These are phyloP conservation scores for Thermothelomyces thermophilus DNA, from an alignment of 2,329 filamentous ascomycete genomes.

Conservation along the genomic window DNA sequence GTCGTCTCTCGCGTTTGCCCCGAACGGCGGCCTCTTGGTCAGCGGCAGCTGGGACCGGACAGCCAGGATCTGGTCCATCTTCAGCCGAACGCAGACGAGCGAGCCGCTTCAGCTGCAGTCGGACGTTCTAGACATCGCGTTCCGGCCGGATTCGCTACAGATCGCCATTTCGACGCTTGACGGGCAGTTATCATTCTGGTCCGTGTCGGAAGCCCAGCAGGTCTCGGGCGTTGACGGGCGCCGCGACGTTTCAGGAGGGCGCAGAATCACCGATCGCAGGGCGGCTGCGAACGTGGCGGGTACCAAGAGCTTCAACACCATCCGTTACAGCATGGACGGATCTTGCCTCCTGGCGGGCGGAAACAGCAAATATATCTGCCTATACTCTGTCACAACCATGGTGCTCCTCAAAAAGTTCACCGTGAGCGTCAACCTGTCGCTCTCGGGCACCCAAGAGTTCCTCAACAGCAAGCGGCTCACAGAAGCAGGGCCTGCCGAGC, in stretches of 20 bases:
- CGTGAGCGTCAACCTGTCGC: slow-evolving; percentile 88
- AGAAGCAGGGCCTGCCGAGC: slow-evolving; percentile 75
- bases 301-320: slow-evolving; percentile 82
- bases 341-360: slow-evolving; percentile 84
- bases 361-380: slow-evolving; percentile 96
- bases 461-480: slow-evolving; percentile 88
- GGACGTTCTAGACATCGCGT: slow-evolving; percentile 78
- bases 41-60: slow-evolving; percentile 97
- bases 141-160: slow-evolving; percentile 85
- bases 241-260: slow-evolving; percentile 86
- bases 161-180: slow-evolving; percentile 88
- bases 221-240: slow-evolving; percentile 80
- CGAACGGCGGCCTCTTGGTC: slow-evolving; percentile 74
- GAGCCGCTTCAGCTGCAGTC: slow-evolving; percentile 89
- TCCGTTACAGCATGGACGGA: slow-evolving; percentile 88
- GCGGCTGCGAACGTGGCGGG: slow-evolving; percentile 87
- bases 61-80: slow-evolving; percentile 93
- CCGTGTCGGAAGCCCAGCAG: slow-evolving; percentile 79
- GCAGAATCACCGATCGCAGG: slow-evolving; percentile 78
- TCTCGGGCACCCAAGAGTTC: slow-evolving; percentile 95
- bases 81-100: slow-evolving; percentile 86
- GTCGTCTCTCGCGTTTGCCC: slow-evolving; percentile 79
- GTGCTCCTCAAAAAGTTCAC: slow-evolving; percentile 92
- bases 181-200: slow-evolving; percentile 93
- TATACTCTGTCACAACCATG: slow-evolving; percentile 92